Base-by-base conservation (phyloP, 495 filamentous ascomycete genomes). In the Penicillium antarcticum region DNA sequence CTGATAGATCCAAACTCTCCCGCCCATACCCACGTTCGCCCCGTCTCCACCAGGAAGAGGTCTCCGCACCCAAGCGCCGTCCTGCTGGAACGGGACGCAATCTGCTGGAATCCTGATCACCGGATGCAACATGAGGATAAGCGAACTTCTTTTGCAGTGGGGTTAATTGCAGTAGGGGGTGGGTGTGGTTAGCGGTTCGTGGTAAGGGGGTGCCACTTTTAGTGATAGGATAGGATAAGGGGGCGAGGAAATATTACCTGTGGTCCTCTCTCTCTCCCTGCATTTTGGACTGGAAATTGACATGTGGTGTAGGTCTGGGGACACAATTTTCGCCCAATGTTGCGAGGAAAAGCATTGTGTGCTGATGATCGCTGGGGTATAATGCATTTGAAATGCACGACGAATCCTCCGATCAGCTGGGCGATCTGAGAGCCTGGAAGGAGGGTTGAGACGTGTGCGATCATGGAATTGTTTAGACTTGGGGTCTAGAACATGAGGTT, bases 1-100 rank as follows among this genome's bases (percentile, higher is more conserved):
- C 38, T 51, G 59, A 59, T 56, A 38, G 32, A 56, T 62, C 59
- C 33, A 42, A 42, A 43, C 19, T 48, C 41, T 31, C 31, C 42
- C 8, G 19, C 23, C 43, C 31, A 17, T 29, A 33, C 40, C 46
- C 47, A 55, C 52, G 47, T 45, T 44, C 5, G 13, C n/a, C 40
- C 5, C 5, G 26, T 34, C n/a, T 11, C 35, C 21, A 21, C 19
- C 9, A 7, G 48, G 53, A 57, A 50, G 56, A 48, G 7, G n/a
- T 52, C 9, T 55, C 52, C 19, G 19, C 35, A 52, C 49, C 51
- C 42, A 42, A 35, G 32, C 36, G 29, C 52, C 45, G 23, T 36
- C 5, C 31, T 49, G 23, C 29, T 48, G 52, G 48, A 47, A 48
- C 58, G 58, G 32, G 34, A 50, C 55, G 24, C 36, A 61, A 52